These are phyloP conservation scores for Fragilariopsis cylindrus DNA, from an alignment of 108 stramenopile species.

Conservation along the genomic window DNA sequence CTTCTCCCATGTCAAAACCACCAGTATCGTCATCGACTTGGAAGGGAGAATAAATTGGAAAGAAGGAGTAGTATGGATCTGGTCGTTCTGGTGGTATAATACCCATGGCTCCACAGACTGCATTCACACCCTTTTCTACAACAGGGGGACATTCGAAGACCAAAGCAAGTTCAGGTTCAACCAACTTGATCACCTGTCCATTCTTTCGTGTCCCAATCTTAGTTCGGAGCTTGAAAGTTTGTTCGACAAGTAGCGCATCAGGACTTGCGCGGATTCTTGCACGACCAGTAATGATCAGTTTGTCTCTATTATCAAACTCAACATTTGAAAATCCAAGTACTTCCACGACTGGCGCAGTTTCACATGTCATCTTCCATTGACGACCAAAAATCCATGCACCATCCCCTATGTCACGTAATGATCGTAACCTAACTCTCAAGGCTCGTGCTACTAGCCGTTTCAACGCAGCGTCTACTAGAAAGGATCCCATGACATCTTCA, in stretches of 20 bases:
- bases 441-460: constrained; percentile 76
- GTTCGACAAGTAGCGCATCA: constrained; percentile 64
- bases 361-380: constrained; percentile 65
- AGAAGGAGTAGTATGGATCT: constrained; percentile 76
- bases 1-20: constrained; percentile 86
- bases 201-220: constrained; percentile 77
- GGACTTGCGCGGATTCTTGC: constrained; percentile 64
- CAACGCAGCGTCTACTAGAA: constrained; percentile 70
- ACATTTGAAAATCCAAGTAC: constrained; percentile 74
- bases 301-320: constrained; percentile 73
- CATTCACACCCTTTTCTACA: constrained; percentile 48
- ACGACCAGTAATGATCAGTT: constrained; percentile 80
- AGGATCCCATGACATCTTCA: constrained; percentile 81
- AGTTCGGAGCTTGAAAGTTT: constrained; percentile 83
- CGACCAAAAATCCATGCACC: constrained; percentile 86
- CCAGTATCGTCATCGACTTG: constrained; percentile 73
- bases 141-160: constrained; percentile 79
- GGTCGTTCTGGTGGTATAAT: constrained; percentile 39
- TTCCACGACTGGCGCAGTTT: constrained; percentile 73
- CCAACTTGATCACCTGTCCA: constrained; percentile 71
- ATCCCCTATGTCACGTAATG: constrained; percentile 78
- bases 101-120: constrained; percentile 22
- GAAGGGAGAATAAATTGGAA: constrained; percentile 83
- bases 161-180: constrained; percentile 77
- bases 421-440: constrained; percentile 65